Percentiles rank a stretch among this genome's conserved stretches.
phyloP scores from a whole-genome alignment of 495 filamentous ascomycete genomes.

The Beverwykella pulmonaria region DNA sequence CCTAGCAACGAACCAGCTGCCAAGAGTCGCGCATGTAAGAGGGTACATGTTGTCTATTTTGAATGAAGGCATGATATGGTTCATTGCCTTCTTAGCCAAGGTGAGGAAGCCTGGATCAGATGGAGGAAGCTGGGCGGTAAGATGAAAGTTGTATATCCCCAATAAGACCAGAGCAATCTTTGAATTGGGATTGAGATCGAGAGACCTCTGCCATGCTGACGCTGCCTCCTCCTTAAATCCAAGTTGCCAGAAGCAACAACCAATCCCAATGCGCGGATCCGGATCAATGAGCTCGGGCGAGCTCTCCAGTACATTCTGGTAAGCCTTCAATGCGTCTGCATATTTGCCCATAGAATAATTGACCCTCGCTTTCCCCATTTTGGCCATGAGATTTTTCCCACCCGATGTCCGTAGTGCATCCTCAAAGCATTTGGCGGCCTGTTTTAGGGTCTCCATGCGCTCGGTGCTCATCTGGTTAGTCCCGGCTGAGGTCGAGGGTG shows the following conservation, averaged over 20 bases:
- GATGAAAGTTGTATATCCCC: conserved; percentile 82
- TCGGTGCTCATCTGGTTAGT: conserved; percentile 70
- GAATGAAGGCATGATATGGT: conserved; percentile 86
- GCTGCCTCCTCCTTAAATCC: conserved; percentile 92
- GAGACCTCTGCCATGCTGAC: conserved; percentile 80
- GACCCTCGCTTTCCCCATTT: conserved; percentile 81
- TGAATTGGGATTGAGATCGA: conserved; percentile 84
- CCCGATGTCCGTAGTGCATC: conserved; percentile 82
- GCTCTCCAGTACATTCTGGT: conserved; percentile 81
- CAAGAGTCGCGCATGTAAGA: conserved; percentile 86
- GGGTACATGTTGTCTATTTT: conserved; percentile 94
- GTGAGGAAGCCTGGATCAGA: conserved; percentile 74
- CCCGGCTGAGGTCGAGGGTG: conserved; percentile 66
- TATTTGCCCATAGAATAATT: conserved; percentile 82
- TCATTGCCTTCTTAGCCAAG: conserved; percentile 91
- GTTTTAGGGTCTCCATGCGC: conserved; percentile 74
- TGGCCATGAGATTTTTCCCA: conserved; percentile 85
- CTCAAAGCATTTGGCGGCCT: conserved; percentile 88
- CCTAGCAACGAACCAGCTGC: conserved; percentile 79
- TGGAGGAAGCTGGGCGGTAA: conserved; percentile 76
- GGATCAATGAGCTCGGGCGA: conserved; percentile 90
- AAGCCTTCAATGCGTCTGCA: conserved; percentile 75
- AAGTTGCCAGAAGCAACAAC: conserved; percentile 93
- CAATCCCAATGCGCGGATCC: conserved; percentile 91
- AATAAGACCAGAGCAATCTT: conserved; percentile 90